Evolutionary conservation across 2,329 filamentous ascomycete genomes (phyloP).

Genomic region (Pseudogymnoascus sp.): DNA sequence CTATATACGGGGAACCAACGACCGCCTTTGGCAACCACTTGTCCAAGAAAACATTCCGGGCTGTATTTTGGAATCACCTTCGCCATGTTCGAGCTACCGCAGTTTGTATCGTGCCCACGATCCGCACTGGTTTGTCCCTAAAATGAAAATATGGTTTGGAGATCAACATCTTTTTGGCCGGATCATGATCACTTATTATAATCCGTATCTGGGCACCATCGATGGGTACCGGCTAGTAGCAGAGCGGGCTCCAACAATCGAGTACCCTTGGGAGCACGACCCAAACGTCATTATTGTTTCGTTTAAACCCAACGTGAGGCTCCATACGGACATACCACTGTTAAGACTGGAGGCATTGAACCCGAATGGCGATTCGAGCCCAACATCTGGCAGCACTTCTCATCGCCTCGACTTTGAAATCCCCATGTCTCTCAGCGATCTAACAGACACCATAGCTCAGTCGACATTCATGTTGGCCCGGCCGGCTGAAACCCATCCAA

Average conservation of each 20-base stretch:
- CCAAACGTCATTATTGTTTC: constrained; percentile 60
- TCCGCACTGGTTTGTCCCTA: constrained; percentile 76
- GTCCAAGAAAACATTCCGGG: constrained; percentile 63
- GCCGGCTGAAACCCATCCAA: constrained; percentile 34
- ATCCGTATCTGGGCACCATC: constrained; percentile 65
- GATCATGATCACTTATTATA: constrained; percentile 69
- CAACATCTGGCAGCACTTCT: constrained; percentile 18
- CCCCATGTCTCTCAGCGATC: constrained; percentile 44
- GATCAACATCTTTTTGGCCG: constrained; percentile 68
- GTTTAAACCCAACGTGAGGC: constrained; percentile 61
- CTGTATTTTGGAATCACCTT: constrained; percentile 43
- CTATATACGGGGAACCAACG: constrained; percentile 51
- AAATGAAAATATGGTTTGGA: constrained; percentile 78
- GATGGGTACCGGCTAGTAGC: constrained; percentile 73
- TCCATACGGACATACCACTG: constrained; percentile 71
- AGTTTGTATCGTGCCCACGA: constrained; percentile 69
- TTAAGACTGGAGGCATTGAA: constrained; percentile 42
- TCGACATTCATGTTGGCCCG: constrained; percentile 63
- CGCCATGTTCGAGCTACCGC: constrained; percentile 57
- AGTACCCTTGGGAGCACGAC: constrained; percentile 60
- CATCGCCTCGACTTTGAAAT: constrained; percentile 41
- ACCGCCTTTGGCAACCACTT: constrained; percentile 64
- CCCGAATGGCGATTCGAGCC: constrained; percentile 13
- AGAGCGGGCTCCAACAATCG: constrained; percentile 46
- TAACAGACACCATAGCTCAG: constrained; percentile 43